These are phyloP conservation scores for carrot (Daucus carota) DNA, from an alignment of 129 eudicot species.

Conservation along the genomic window DH1_v3.0 NC_030382.2:46335001-46335500, in stretches of 20 bases:
- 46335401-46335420: constrained; percentile 62
- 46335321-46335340: constrained; percentile 67
- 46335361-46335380: constrained; percentile 68
- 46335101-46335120: too few species aligned
- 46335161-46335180: neutral
- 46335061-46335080: neutral
- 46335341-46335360: constrained; percentile 73
- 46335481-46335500: constrained; percentile 63
- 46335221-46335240: neutral
- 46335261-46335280: constrained; percentile 14
- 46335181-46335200: neutral
- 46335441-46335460: constrained; percentile 61
- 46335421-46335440: constrained; percentile 67
- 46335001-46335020: neutral
- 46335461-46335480: constrained; percentile 53
- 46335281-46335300: constrained; percentile 71
- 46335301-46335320: constrained; percentile 47
- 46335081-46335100: neutral
- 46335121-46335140: too few species aligned
- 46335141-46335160: neutral
- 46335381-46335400: constrained; percentile 54
- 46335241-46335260: neutral
- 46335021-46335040: neutral
- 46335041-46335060: neutral
- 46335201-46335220: neutral